Base-by-base conservation (phyloP, 139 green algal species). In the Coelastrella sp. region DNA sequence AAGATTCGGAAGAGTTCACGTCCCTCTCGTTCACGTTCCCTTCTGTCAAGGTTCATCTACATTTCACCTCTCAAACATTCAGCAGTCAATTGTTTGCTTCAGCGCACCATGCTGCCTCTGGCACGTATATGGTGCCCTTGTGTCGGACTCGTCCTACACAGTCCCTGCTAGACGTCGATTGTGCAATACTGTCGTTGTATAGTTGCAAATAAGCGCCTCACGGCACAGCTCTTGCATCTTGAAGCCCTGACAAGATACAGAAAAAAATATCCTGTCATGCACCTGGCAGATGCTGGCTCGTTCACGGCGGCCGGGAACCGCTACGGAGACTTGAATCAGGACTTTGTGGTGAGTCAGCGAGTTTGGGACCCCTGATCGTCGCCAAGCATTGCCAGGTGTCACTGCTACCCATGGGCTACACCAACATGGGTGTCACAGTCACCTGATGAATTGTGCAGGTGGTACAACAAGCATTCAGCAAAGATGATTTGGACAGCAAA, bases 291-390 rank as follows among this genome's bases (percentile, higher is more conserved):
- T 35, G 22, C 74, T 78, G 82, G 82, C 59, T 78, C 61, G 24
- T 78, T 65, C 27, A 66, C 82, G 7, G 82, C 58, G 7, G 49
- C 73, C 7, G 93, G 92, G 10, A 88, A 87, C 72, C 81, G 93
- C 8, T 96, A 96, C 27, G 94, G 94, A 49, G 76, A 72, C 7
- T 82, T 96, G 7, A 95, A 96, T 58, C 94, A 96, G 58, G 94
- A 96, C 76, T 93, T 82, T 49, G 85, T 91, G 84, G 68, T 93
- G 87, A 82, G 81, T 25, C 35, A 49, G 61, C 35, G 82, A 49
- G 35, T 49, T 49, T 49, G 35, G 59, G 24, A 78, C 7, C 57
- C 7, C 7, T 49, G 35, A 3, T 15, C 81, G 59, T 59, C 81
- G 56, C 59, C 15, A 14, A 75, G 59, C 57, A 5, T 22, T 85